phyloP scores from a whole-genome alignment of 768 basidiomycete genomes.

The Cystobasidium tubakii region DNA sequence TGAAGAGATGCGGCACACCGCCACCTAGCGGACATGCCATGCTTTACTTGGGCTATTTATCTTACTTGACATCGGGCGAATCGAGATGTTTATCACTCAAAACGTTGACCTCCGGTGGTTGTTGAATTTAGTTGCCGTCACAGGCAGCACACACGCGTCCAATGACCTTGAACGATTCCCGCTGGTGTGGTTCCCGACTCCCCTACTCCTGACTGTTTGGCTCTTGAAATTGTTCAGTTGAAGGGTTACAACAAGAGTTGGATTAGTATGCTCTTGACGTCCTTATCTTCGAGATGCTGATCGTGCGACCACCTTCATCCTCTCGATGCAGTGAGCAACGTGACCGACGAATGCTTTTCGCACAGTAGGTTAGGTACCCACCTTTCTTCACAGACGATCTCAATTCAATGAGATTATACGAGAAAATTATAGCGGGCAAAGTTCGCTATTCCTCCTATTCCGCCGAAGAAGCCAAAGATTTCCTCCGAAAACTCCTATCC shows the following conservation, averaged over 20 bases:
- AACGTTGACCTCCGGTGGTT: too few relatives aligned
- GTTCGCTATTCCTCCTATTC: slow-evolving; percentile 87
- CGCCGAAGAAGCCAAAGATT: slow-evolving; percentile 79
- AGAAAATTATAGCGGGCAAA: slow-evolving; percentile 85
- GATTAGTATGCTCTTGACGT: slow-evolving; percentile 99
- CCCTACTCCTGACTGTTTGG: slow-evolving; percentile 95
- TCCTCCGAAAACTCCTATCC: slow-evolving; percentile 81
- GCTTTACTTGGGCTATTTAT: too few relatives aligned
- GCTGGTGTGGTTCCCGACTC: too few relatives aligned
- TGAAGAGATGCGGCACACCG: too few relatives aligned
- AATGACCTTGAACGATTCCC: too few relatives aligned
- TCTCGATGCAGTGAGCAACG: background rate
- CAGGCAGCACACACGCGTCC: too few relatives aligned
- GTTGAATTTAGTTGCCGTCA: too few relatives aligned
- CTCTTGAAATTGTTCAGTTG: slow-evolving; percentile 95
- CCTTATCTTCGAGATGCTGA: slow-evolving; percentile 96
- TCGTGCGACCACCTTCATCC: slow-evolving; percentile 11
- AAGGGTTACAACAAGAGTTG: slow-evolving; percentile 95
- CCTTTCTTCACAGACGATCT: slow-evolving; percentile 84
- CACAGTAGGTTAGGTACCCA: slow-evolving; percentile 53
- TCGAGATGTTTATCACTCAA: too few relatives aligned
- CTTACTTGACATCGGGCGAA: too few relatives aligned
- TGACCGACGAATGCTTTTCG: slow-evolving; percentile 46
- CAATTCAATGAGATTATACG: slow-evolving; percentile 96
- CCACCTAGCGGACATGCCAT: too few relatives aligned